Percentiles rank a stretch among this genome's conserved stretches.
These are phyloP conservation scores for Colletotrichum spinosum DNA, from an alignment of 2,329 filamentous ascomycete genomes.

Conservation along the genomic window DNA sequence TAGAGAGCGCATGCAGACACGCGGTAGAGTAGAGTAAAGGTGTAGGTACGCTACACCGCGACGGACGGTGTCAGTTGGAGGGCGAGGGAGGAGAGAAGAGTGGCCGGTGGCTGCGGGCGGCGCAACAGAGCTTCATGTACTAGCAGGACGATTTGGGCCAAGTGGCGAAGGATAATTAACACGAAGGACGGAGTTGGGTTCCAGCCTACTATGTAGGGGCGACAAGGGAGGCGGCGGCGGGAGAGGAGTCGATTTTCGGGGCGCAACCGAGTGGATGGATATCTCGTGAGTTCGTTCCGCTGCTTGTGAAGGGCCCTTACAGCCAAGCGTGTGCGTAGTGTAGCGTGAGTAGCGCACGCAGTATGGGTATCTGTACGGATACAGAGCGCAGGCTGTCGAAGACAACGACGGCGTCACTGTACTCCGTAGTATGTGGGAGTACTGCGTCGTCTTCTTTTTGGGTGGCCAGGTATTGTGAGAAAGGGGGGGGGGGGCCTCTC, in stretches of 20 bases:
- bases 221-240: constrained; percentile 21
- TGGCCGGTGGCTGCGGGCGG: constrained; percentile 30
- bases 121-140: constrained; percentile 33
- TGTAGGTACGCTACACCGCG: too few relatives aligned
- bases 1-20: constrained; percentile 12
- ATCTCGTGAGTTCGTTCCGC: constrained; percentile 1
- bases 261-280: constrained; percentile 24
- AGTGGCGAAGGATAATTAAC: constrained; percentile 31
- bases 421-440: too few relatives aligned
- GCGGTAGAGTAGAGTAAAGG: constrained; percentile 3
- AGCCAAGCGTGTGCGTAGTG: constrained; percentile 2
- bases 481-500: too few relatives aligned
- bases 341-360: too few relatives aligned
- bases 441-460: neutral
- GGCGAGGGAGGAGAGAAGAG: constrained; percentile 24
- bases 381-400: too few relatives aligned
- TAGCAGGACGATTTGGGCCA: constrained; percentile 20
- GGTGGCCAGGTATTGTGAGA: neutral
- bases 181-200: constrained; percentile 15
- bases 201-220: neutral
- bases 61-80: constrained; percentile 4
- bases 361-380: neutral
- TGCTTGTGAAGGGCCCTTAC: neutral
- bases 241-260: constrained; percentile 19
- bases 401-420: too few relatives aligned